Base-by-base conservation (phyloP, 2,329 filamentous ascomycete species). In the Thelonectria rubi region DNA sequence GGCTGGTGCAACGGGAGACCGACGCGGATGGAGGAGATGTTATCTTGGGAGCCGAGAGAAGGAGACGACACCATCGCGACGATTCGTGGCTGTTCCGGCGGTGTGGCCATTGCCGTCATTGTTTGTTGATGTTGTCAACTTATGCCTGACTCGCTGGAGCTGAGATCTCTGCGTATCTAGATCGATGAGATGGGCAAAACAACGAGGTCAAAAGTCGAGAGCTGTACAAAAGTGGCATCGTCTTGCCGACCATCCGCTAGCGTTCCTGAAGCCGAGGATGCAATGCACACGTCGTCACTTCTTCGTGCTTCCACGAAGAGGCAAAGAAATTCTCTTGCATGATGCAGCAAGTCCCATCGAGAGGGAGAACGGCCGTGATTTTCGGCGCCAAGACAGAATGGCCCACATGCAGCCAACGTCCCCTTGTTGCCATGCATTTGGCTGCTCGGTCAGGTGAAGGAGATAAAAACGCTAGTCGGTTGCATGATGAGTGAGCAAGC, bases 361-460 rank as follows among this genome's bases (percentile, higher is more conserved):
- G n/a, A n/a, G n/a, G n/a, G n/a, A 48, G 34, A 37, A 24, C 24
- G 49, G 37, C 37, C 42, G 21, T 43, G n/a, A 49, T 46, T 60
- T 39, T 60, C 37, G 54, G 26, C 45, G 46, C 47, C 34, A 54
- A 53, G 58, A 32, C 39, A 24, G 49, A n/a, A 47, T 59, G 56
- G 37, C 32, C 58, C 58, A 60, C 47, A 47, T 48, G 45, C 43
- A 15, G 34, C 32, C 46, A 17, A 55, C 53, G 39, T 45, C 54
- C 53, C 58, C 58, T 60, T 51, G 58, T 60, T 60, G 12, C 52
- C 52, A 60, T 55, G 47, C 47, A n/a, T 52, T 56, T 47, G 55
- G 55, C 47, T 45, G 46, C 37, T 15, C 20, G 20, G 53, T 56
- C 53, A 56, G 58, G 58, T 56, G 58, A 40, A 51, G 20, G 39